phyloP scores from a whole-genome alignment of 2,329 filamentous ascomycete species.

The Gnomoniopsis smithogilvyi region DNA sequence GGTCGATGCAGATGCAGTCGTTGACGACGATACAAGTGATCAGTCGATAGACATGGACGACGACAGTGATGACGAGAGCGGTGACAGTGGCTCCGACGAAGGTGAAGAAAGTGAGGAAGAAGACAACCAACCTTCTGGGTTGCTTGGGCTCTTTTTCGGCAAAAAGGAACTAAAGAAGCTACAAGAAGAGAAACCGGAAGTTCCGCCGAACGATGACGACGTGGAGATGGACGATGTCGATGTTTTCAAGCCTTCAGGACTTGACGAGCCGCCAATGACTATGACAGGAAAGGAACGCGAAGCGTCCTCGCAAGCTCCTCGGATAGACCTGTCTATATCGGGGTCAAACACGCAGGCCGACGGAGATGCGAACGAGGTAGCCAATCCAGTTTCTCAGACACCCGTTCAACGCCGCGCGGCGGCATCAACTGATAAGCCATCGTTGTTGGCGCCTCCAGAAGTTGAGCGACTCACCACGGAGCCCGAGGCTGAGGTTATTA shows the following conservation, averaged over 20 bases:
- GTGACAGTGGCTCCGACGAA: conserved; percentile 36
- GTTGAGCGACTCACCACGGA: conserved; percentile 37
- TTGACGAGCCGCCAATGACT: neutral
- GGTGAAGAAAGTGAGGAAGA: conserved; percentile 37
- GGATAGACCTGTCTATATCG: neutral
- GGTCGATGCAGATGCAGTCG: conserved; percentile 25
- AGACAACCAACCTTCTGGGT: conserved; percentile 41
- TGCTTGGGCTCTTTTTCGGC: conserved; percentile 57
- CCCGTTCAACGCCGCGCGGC: neutral
- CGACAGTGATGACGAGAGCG: conserved; percentile 46
- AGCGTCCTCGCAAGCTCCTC: neutral
- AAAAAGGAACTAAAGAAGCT: conserved; percentile 56
- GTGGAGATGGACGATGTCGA: conserved; percentile 19
- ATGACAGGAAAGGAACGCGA: neutral
- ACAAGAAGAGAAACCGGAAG: conserved; percentile 35
- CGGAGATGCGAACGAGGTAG: neutral
- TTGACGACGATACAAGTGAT: conserved; percentile 53
- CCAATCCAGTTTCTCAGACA: neutral
- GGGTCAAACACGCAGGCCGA: conserved; percentile 17
- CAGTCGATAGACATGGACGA: conserved; percentile 67
- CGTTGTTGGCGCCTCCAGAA: conserved; percentile 21
- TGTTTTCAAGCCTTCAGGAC: neutral
- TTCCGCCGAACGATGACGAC: conserved; percentile 22
- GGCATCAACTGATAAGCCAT: conserved; percentile 25
- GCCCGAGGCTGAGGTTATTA: conserved; percentile 41